These are phyloP conservation scores for Pythium pectinolyticum DNA, from an alignment of 352 stramenopile genomes.

Conservation along the genomic window DNA sequence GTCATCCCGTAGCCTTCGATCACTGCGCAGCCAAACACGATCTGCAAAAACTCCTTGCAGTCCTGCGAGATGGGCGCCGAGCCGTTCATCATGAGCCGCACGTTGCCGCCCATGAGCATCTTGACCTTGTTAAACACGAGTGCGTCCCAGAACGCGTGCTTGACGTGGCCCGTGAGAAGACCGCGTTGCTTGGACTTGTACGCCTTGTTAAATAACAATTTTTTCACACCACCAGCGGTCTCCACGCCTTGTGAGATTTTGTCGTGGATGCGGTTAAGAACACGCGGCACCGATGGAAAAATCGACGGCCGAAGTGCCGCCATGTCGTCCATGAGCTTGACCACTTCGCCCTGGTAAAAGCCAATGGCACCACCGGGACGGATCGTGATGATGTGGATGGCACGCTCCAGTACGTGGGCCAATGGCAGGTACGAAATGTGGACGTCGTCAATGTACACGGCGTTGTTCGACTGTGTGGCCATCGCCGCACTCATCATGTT, in stretches of 20 bases:
- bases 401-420: constrained; percentile 94
- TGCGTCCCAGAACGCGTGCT: constrained; percentile 84
- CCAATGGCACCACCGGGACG: constrained; percentile 69
- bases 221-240: constrained; percentile 39
- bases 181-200: constrained; percentile 39
- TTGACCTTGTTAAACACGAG: constrained; percentile 92
- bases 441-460: constrained; percentile 46
- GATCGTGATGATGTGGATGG: constrained; percentile 86
- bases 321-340: constrained; percentile 92
- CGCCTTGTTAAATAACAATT: constrained; percentile 47
- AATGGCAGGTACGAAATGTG: constrained; percentile 96
- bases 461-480: not conserved
- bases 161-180: constrained; percentile 39
- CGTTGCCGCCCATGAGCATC: constrained; percentile 75
- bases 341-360: constrained; percentile 80
- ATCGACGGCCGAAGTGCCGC: constrained; percentile 88
- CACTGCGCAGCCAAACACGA: constrained; percentile 86
- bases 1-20: constrained; percentile 95
- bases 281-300: constrained; percentile 90
- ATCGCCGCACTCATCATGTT: constrained; percentile 34
- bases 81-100: constrained; percentile 90
- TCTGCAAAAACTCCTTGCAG: constrained; percentile 93
- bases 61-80: constrained; percentile 89
- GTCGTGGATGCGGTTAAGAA: constrained; percentile 96
- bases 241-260: constrained; percentile 80